phyloP scores from a whole-genome alignment of 1,284 basidiomycete genomes.

The Marasmius sp. region DNA sequence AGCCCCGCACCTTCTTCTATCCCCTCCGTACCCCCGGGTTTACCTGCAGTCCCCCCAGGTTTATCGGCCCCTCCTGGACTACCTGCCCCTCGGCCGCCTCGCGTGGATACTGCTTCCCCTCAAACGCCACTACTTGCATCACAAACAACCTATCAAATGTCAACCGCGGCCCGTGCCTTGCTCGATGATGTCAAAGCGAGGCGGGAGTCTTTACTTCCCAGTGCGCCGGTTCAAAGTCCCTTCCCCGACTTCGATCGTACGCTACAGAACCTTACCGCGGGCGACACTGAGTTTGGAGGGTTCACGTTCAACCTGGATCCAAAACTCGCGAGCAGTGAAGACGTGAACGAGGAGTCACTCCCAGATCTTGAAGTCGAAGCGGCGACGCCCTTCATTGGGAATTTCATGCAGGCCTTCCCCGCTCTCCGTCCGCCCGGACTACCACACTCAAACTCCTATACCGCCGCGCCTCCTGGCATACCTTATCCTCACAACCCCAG shows the following conservation, averaged over 20 bases:
- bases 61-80: slow-evolving; percentile 71
- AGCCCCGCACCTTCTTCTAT: slow-evolving; percentile 41
- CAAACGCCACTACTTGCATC: slow-evolving; percentile 56
- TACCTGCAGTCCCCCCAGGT: slow-evolving; percentile 51
- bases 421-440: slow-evolving; percentile 41
- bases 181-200: slow-evolving; percentile 82
- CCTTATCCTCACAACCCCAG: slow-evolving; percentile 44
- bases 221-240: slow-evolving; percentile 58
- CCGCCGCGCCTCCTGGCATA: slow-evolving; percentile 50
- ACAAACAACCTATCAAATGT: slow-evolving; percentile 81
- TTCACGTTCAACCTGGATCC: slow-evolving; percentile 85
- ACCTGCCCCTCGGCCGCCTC: slow-evolving; percentile 49
- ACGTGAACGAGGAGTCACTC: slow-evolving; percentile 40
- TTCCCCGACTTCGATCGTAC: slow-evolving; percentile 90
- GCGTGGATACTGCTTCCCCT: slow-evolving; percentile 50
- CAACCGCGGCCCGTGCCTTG: slow-evolving; percentile 78
- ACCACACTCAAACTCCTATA: slow-evolving; percentile 31
- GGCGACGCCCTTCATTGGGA: slow-evolving; percentile 54
- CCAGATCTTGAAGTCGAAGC: slow-evolving; percentile 57
- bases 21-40: slow-evolving; percentile 41
- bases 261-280: slow-evolving; percentile 63
- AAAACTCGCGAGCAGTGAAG: slow-evolving; percentile 58
- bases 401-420: slow-evolving; percentile 68
- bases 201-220: slow-evolving; percentile 55
- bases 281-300: slow-evolving; percentile 50